Evolutionary conservation across 2,329 filamentous ascomycete genomes (phyloP).

Genomic region (Fusarium nygamai): DNA sequence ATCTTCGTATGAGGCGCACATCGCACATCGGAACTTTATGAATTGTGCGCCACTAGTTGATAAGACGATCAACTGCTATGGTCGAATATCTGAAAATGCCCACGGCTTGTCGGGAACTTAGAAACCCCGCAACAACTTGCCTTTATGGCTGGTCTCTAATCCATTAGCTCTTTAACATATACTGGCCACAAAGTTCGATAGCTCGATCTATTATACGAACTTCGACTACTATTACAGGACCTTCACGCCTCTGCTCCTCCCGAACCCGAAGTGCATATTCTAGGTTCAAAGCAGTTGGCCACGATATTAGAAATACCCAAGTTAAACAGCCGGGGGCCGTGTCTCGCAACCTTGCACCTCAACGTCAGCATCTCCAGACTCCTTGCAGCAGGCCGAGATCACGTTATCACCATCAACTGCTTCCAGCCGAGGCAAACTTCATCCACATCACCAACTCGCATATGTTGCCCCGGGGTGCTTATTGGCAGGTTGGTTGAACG

Average conservation of each 20-base stretch:
- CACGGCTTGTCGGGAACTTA: background rate
- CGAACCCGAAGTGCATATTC: background rate
- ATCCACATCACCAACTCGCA: background rate
- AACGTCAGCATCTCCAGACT: conserved; percentile 7
- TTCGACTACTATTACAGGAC: background rate
- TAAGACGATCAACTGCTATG: background rate
- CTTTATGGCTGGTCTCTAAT: background rate
- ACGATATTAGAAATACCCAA: background rate
- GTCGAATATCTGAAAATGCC: background rate
- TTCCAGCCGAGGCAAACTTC: conserved; percentile 6
- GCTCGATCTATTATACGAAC: conserved; percentile 1
- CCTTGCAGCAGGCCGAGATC: conserved; percentile 36
- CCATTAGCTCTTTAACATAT: background rate
- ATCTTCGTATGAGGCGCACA: background rate
- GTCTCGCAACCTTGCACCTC: conserved; percentile 4
- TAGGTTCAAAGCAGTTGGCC: background rate
- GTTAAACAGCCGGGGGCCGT: conserved; percentile 8
- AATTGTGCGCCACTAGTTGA: background rate
- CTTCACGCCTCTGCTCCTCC: background rate
- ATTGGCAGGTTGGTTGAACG: conserved; percentile 22
- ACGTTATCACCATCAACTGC: conserved; percentile 38
- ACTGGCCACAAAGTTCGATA: background rate
- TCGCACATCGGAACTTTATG: background rate
- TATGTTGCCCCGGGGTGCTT: conserved; percentile 12
- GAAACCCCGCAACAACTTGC: background rate